Base-by-base conservation (phyloP, 2,329 filamentous ascomycete species). In the Elsinoe perseae region DNA sequence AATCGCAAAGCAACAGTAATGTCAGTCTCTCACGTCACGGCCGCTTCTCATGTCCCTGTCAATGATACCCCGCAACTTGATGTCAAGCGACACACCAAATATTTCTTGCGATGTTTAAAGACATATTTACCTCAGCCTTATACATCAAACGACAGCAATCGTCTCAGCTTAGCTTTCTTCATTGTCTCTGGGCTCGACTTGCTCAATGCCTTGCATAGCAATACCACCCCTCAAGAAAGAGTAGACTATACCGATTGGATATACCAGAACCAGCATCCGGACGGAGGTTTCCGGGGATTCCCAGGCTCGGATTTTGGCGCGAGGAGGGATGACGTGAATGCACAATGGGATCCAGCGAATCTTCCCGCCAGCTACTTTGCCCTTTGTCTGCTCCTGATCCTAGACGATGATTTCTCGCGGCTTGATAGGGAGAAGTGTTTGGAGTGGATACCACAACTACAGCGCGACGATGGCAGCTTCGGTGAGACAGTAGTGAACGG, bases 291-390 rank as follows among this genome's bases (percentile, higher is more conserved):
- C 72, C 85, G 88, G 61, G 91, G 89, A 38, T 90, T 88, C 60
- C 86, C 91, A 1, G 88, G 71, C 69, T 95, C 77, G 61, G 66
- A 80, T 67, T 72, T 83, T 64, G 70, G 76, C 50, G 63, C 73
- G 61, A 62, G 72, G 62, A 70, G 71, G 64, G 76, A 74, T 65
- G 65, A 78, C 2, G 72, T 75, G 34, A 83, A 83, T 63, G 73
- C 75, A 55, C 70, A 68, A 42, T 86, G 83, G 82, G 85, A 88
- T 70, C 81, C 83, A n/a, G 81, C 91, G 0, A 95, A 92, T 69
- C 73, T 97, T 14, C 86, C 91, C 0, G 89, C 89, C 1, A 96
- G 91, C 0, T 92, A 87, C 68, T 96, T 97, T 71, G 91, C 92
- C 0, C 77, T 98, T 42, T 76, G 89, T 21, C 78, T 86, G 7